Conservation (phyloP, 768 basidiomycete species). For the Rubroboletus pulcherrimus region DNA sequence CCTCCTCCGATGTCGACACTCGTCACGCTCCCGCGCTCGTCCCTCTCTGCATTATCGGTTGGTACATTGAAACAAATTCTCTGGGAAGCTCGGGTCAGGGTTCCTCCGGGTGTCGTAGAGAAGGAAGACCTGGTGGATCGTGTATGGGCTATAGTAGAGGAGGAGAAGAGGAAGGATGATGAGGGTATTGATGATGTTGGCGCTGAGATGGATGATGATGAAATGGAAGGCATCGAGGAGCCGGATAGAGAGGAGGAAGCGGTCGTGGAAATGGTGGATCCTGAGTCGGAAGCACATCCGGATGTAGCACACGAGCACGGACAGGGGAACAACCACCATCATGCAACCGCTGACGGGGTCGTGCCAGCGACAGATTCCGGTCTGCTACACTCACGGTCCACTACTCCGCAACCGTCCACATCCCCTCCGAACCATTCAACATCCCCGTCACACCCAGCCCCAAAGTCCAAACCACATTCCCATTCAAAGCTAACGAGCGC, state of each 20-base stretch:
- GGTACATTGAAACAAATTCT: conserved; percentile 73
- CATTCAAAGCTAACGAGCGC: conserved; percentile 19
- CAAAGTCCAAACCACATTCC: conserved; percentile 38
- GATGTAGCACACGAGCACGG: conserved; percentile 1
- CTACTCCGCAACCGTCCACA: conserved; percentile 15
- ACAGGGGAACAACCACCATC: background rate
- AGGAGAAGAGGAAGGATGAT: conserved; percentile 53
- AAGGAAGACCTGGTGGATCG: conserved; percentile 80
- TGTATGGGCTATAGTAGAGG: conserved; percentile 58
- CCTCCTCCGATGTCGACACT: conserved; percentile 62
- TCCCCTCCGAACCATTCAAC: conserved; percentile 23
- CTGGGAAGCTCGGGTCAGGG: conserved; percentile 73
- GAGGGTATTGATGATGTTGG: conserved; percentile 31
- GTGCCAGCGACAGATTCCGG: background rate
- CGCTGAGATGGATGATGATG: conserved; percentile 25
- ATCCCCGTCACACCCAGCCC: conserved; percentile 27
- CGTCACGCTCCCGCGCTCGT: conserved; percentile 54
- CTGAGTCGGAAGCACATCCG: conserved; percentile 10
- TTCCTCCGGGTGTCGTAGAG: conserved; percentile 58
- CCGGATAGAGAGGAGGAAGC: conserved; percentile 16
- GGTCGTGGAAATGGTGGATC: conserved; percentile 15
- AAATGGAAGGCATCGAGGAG: conserved; percentile 27
- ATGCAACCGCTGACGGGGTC: background rate
- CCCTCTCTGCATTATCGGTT: conserved; percentile 62
- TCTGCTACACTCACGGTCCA: conserved; percentile 3